Evolutionary conservation across 1,284 basidiomycete species (phyloP), one percentile per base, ranked within the genome.

Genomic region (Ceratobasidium sp.): DNA sequence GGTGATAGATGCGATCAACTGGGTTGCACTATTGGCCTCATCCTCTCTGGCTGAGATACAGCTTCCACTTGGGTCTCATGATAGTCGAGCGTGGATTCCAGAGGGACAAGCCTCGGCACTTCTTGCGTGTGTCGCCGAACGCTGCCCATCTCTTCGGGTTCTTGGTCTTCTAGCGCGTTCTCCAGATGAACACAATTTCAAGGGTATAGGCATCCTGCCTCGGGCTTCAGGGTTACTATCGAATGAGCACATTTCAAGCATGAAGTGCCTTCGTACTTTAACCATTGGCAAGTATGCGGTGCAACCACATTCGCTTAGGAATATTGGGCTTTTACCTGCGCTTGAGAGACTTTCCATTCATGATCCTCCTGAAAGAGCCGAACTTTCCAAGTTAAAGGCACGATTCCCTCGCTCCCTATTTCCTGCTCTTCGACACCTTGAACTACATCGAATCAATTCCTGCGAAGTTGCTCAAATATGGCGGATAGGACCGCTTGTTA

Each of bases 211-310:
- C 16, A 18, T 26, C 12, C 18, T 32, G 21, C 43, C 59, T 12
- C 6, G 6, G 4, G 58, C 16, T 21, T 28, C 60, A 48, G 12
- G 34, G 1, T 14, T 18, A n/a, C 12, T 26, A 23, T 23, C 58
- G 28, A 32, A 41, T 26, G 46, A 34, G 9, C 34, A 45, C 41
- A 39, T 55, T 30, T 39, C 43, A 32, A 43, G 5, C 18, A 43
- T 61, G 59, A 26, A n/a, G 26, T 32, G 59, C n/a, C 39, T 61
- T 30, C 93, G 77, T 94, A 98, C 78, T 85, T 98, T 41, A 94
- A 96, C 75, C 92, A 93, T 75, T 8, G 10, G 43, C 10, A 30
- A 61, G 9, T 45, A 45, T 14, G 14, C 10, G 28, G 8, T 61
- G 10, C 16, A n/a, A 9, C 28, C 2, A 2, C 23, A 61, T 1